phyloP scores from a whole-genome alignment of 352 stramenopile genomes.

The Phytophthora pluvialis region DNA sequence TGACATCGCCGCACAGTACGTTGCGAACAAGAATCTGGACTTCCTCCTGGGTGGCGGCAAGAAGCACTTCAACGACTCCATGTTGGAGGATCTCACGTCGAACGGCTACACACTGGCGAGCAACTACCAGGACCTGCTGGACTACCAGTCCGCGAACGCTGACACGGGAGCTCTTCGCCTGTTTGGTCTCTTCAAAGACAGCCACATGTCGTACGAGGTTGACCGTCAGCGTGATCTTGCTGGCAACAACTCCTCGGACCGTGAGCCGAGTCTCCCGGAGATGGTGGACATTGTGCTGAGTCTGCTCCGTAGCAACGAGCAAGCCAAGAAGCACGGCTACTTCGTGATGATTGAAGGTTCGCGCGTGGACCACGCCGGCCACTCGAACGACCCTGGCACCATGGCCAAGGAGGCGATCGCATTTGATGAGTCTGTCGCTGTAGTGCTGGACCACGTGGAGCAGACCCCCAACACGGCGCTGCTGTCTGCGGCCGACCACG shows the following conservation, averaged over 20 bases:
- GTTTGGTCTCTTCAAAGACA: constrained; percentile 65
- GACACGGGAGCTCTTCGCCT: constrained; percentile 55
- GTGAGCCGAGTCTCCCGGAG: constrained; percentile 63
- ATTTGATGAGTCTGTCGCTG: constrained; percentile 72
- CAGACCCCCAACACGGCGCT: constrained; percentile 58
- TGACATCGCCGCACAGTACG: constrained; percentile 65
- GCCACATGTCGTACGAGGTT: constrained; percentile 77
- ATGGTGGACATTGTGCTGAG: constrained; percentile 69
- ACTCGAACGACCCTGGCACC: constrained; percentile 72
- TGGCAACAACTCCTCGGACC: too few species aligned
- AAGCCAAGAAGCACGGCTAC: constrained; percentile 75
- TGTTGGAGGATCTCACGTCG: constrained; percentile 47
- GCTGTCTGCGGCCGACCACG: constrained; percentile 68
- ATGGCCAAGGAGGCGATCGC: constrained; percentile 74
- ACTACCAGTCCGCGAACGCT: constrained; percentile 59
- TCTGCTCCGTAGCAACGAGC: constrained; percentile 73
- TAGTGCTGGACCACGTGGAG: constrained; percentile 64
- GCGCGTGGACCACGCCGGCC: constrained; percentile 70
- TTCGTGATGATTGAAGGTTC: constrained; percentile 82
- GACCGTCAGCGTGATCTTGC: constrained; percentile 53
- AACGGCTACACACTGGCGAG: constrained; percentile 58
- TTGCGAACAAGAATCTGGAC: constrained; percentile 73
- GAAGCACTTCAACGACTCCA: constrained; percentile 57
- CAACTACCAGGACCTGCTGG: constrained; percentile 60
- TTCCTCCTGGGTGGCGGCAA: constrained; percentile 62